These are phyloP conservation scores for Coemansia sp. DNA, from an alignment of 371 early-diverging fungal genomes.

Conservation along the genomic window DNA sequence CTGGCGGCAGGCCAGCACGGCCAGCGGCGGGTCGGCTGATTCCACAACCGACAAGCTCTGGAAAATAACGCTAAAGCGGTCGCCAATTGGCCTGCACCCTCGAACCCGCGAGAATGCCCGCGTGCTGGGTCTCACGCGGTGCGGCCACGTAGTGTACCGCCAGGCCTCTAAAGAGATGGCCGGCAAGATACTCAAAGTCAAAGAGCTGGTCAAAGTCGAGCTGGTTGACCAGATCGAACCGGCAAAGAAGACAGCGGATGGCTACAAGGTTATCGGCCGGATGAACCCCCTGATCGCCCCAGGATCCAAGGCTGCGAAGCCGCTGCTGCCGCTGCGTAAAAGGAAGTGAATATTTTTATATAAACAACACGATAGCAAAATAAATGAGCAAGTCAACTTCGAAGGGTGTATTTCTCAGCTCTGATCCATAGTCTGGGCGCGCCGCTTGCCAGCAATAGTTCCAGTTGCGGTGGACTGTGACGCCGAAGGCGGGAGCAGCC, in stretches of 20 bases:
- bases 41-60: conserved; percentile 33
- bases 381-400: not conserved
- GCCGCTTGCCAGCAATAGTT: conserved; percentile 19
- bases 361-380: conserved; percentile 1
- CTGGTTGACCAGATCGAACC: conserved; percentile 55
- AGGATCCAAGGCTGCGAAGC: conserved; percentile 47
- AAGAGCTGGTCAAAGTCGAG: conserved; percentile 74
- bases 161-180: conserved; percentile 55
- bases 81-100: conserved; percentile 53
- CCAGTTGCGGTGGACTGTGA: not conserved
- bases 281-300: conserved; percentile 41
- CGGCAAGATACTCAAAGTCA: conserved; percentile 76
- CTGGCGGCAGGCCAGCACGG: not conserved
- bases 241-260: conserved; percentile 30
- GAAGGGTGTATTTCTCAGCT: not conserved
- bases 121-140: conserved; percentile 49
- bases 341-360: conserved; percentile 1
- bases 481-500: conserved; percentile 12
- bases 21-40: not conserved
- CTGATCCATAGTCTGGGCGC: conserved; percentile 43
- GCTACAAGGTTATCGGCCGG: conserved; percentile 49
- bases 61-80: conserved; percentile 51
- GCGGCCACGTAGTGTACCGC: conserved; percentile 44
- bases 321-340: conserved; percentile 35
- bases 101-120: conserved; percentile 48